Evolutionary conservation across 139 green algal species (phyloP).

Genomic region (Volvox africanus): DNA sequence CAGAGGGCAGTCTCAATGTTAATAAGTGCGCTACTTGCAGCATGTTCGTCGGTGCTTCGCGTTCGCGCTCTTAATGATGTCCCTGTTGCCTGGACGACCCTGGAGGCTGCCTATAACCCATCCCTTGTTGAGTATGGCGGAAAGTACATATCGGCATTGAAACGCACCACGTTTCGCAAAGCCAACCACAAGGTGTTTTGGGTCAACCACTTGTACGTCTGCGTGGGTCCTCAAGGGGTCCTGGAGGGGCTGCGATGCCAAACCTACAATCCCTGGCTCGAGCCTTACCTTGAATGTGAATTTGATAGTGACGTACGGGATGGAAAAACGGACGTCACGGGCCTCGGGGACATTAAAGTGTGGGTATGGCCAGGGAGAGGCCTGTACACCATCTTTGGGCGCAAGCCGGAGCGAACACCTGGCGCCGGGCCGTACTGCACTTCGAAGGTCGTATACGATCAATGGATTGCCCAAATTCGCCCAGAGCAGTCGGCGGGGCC

Average conservation of each 20-base stretch:
- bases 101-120: conserved; percentile 51
- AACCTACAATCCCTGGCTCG: conserved; percentile 52
- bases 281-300: conserved; percentile 53
- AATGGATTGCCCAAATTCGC: conserved; percentile 52
- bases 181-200: conserved; percentile 49
- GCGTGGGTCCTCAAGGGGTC: conserved; percentile 26
- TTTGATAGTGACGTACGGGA: conserved; percentile 47
- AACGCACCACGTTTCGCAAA: conserved; percentile 29
- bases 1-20: too few species aligned
- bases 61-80: neutral
- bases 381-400: conserved; percentile 60
- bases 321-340: conserved; percentile 52
- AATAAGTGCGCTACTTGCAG: too few species aligned
- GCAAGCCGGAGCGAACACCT: conserved; percentile 45
- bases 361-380: conserved; percentile 59
- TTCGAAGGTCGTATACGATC: conserved; percentile 50
- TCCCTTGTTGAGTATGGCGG: conserved; percentile 51
- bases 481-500: neutral
- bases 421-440: conserved; percentile 31
- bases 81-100: neutral
- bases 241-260: conserved; percentile 20
- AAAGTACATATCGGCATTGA: conserved; percentile 49
- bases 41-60: too few species aligned
- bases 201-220: conserved; percentile 59
- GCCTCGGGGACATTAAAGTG: conserved; percentile 60